These are phyloP conservation scores for Avena atlantica DNA, from an alignment of 176 grass and related monocot species.

Conservation along the genomic window DNA sequence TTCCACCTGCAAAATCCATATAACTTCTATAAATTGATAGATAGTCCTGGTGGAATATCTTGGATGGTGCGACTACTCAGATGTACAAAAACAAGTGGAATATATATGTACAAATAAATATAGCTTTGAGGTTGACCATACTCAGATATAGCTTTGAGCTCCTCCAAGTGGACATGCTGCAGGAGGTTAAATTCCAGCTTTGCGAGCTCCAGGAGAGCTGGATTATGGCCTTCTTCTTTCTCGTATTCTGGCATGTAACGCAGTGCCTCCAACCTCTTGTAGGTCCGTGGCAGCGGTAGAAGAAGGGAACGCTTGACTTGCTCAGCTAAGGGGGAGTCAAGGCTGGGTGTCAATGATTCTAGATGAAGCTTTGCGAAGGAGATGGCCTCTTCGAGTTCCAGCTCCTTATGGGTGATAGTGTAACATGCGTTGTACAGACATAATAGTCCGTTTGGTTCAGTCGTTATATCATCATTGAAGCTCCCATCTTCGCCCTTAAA, in stretches of 20 bases:
- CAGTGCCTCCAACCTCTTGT: conserved; percentile 10
- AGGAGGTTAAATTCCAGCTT: conserved; percentile 11
- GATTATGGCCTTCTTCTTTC: background rate
- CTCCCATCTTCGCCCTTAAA: background rate
- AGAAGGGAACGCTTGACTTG: conserved; percentile 25
- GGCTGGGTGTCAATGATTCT: conserved; percentile 14
- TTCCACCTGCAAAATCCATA: no score
- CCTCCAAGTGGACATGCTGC: conserved; percentile 12
- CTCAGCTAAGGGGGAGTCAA: background rate
- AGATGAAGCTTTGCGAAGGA: conserved; percentile 25
- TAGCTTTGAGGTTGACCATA: background rate
- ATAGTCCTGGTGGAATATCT: no score
- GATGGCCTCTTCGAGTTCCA: conserved; percentile 28
- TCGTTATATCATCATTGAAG: background rate
- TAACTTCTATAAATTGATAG: no score
- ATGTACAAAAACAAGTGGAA: background rate
- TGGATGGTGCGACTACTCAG: background rate
- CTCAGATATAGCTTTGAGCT: background rate
- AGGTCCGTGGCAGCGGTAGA: conserved; percentile 22
- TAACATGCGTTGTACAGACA: conserved; percentile 31
- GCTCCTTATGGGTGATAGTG: conserved; percentile 1
- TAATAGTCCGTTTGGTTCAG: background rate
- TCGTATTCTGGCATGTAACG: conserved; percentile 26
- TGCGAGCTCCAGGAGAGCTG: background rate
- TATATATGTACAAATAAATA: no score